Base-by-base conservation (phyloP, 2,329 filamentous ascomycete species). In the Pyrenophora tritici-repentis region DNA sequence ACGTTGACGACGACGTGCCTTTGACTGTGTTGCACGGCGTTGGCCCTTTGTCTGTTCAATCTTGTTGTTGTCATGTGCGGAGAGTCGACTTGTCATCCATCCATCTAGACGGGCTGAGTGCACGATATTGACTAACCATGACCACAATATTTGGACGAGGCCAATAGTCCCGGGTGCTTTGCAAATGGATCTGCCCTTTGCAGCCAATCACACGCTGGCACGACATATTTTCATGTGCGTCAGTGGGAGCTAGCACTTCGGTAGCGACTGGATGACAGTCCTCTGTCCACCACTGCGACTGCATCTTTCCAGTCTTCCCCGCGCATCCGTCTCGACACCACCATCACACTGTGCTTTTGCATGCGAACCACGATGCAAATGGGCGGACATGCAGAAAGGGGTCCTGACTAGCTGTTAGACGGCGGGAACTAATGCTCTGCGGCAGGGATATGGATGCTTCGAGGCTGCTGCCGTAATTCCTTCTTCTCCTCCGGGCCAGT, bases 351-450 rank as follows among this genome's bases (percentile, higher is more conserved):
- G 22, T 13, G 10, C 32, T 12, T 34, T 41, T 18, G 3, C 26
- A 42, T 20, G 17, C 29, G 46, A 43, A 29, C 46, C 13, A 31
- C 34, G 37, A 47, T 53, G 41, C 26, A 29, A 29, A 40, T 36
- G 22, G 6, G 20, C 20, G 42, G 26, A 43, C 33, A 37, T 36
- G 20, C 38, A 29, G 43, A 55, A 53, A 47, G 49, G 56, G 56
- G 55, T 46, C 50, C 53, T 49, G 36, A 41, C 52, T 57, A 56
- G 44, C 26, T 26, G 22, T 42, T 55, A 56, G 55, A 40, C 42
- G 34, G 40, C 59, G 55, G 59, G 58, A 57, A 36, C 55, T 57
- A 61, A 34, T 33, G 44, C 33, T 40, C 42, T 42, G 29, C 37
- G 14, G 26, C 40, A 48, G 39, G 49, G 50, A 34, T 41, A 31